Conservation (phyloP, 176 grass and related monocot genomes). For the Chrysopogon serrulatus region DNA sequence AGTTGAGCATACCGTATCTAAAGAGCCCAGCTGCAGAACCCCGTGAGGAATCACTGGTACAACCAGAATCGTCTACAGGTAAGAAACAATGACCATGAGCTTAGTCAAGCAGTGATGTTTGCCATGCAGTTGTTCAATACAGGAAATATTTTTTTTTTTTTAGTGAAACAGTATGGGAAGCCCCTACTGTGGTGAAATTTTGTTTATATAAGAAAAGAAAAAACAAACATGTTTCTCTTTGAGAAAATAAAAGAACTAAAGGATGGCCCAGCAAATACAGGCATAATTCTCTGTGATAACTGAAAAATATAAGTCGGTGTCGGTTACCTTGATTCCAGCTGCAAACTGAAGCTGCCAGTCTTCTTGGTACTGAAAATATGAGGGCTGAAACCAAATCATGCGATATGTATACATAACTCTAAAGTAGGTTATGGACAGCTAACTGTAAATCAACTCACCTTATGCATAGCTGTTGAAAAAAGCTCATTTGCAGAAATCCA, state of each 20-base stretch:
- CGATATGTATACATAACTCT: conserved; percentile 7
- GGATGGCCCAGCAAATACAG: neutral
- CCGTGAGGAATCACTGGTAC: conserved; percentile 52
- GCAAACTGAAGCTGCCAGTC: conserved; percentile 65
- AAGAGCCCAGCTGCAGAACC: conserved; percentile 69
- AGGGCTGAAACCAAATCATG: conserved; percentile 9
- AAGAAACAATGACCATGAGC: conserved; percentile 16
- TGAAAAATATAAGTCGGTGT: neutral
- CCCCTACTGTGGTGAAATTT: neutral
- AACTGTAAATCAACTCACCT: conserved; percentile 36
- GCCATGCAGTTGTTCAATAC: neutral
- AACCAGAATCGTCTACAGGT: conserved; percentile 65
- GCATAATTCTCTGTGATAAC: neutral
- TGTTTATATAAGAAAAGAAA: neutral
- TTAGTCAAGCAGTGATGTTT: conserved; percentile 26
- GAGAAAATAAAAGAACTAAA: neutral
- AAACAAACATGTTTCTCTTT: neutral
- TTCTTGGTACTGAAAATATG: conserved; percentile 39
- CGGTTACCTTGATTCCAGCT: conserved; percentile 58
- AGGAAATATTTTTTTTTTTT: neutral
- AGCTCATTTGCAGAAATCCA: conserved; percentile 51
- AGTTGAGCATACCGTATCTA: conserved; percentile 45
- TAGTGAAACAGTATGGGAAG: neutral
- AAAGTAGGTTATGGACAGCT: neutral
- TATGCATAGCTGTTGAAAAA: conserved; percentile 14